phyloP scores from a whole-genome alignment of 176 grass and related monocot genomes.

The Ampelocalamus luodianensis region DNA sequence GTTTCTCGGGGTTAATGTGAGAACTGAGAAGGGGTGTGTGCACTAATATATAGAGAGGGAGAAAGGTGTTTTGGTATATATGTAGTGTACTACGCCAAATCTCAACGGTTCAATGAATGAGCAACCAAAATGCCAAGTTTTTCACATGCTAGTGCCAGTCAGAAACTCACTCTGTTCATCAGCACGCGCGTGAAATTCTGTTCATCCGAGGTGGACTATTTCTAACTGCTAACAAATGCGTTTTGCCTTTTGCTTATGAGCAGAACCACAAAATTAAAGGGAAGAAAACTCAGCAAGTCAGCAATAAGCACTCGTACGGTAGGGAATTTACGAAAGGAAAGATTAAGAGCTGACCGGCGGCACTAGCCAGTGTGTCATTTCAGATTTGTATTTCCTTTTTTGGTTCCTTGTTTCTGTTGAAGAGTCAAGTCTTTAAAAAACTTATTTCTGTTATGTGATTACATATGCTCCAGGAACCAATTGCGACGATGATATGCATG shows the following conservation, averaged over 20 bases:
- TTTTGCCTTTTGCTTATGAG: background rate
- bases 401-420: background rate
- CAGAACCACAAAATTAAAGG: background rate
- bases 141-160: constrained; percentile 4
- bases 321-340: background rate
- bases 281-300: background rate
- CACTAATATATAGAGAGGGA: constrained; percentile 36
- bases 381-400: background rate
- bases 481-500: background rate
- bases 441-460: background rate
- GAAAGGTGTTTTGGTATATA: background rate
- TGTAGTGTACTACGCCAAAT: background rate
- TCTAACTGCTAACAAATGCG: background rate
- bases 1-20: constrained; percentile 25
- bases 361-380: background rate
- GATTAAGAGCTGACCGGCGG: background rate
- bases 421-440: too few relatives aligned
- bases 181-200: background rate
- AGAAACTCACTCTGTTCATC: constrained; percentile 13
- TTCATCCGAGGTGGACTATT: background rate
- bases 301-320: background rate
- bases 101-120: background rate
- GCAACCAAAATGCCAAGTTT: background rate
- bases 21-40: background rate
- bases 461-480: background rate